These are phyloP conservation scores for Tarenaya hassleriana DNA, from an alignment of 345 rosid genomes.

Conservation along the genomic window DNA sequence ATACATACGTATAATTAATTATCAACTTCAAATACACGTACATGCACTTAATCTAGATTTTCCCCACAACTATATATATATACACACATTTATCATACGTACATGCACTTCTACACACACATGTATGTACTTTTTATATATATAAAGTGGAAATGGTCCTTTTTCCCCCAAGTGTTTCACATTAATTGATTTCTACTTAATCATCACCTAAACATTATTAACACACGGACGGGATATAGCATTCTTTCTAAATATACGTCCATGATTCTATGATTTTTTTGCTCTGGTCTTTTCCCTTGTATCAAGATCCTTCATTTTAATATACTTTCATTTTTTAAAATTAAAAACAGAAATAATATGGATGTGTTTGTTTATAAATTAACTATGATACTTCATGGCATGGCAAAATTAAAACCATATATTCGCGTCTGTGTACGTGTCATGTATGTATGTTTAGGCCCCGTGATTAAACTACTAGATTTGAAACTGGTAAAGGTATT, in stretches of 20 bases:
- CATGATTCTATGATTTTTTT: too few relatives aligned
- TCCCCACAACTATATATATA: constrained; percentile 22
- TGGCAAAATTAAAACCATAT: too few relatives aligned
- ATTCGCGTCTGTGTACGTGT: too few relatives aligned
- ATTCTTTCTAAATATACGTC: constrained; percentile 19
- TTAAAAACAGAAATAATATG: too few relatives aligned
- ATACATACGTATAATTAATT: constrained; percentile 3
- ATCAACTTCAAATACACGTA: neutral
- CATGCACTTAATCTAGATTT: constrained; percentile 25
- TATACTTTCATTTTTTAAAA: too few relatives aligned
- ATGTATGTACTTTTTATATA: constrained; percentile 10
- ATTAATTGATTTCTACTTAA: constrained; percentile 22
- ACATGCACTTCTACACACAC: too few relatives aligned
- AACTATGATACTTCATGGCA: too few relatives aligned
- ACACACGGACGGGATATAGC: constrained; percentile 29
- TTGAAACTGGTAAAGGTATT: constrained; percentile 13
- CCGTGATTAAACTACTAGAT: too few relatives aligned
- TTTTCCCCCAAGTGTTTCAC: constrained; percentile 29
- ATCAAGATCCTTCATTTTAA: too few relatives aligned
- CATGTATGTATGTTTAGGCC: too few relatives aligned
- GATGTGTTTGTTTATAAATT: too few relatives aligned
- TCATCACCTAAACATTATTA: constrained; percentile 17
- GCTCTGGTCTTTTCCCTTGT: too few relatives aligned
- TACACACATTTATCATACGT: constrained; percentile 12
- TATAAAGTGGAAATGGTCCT: constrained; percentile 25